Percentiles rank a stretch among this genome's conserved stretches.
Evolutionary conservation across 2,329 filamentous ascomycete species (phyloP).

Genomic region (Diaporthe amygdali): DNA sequence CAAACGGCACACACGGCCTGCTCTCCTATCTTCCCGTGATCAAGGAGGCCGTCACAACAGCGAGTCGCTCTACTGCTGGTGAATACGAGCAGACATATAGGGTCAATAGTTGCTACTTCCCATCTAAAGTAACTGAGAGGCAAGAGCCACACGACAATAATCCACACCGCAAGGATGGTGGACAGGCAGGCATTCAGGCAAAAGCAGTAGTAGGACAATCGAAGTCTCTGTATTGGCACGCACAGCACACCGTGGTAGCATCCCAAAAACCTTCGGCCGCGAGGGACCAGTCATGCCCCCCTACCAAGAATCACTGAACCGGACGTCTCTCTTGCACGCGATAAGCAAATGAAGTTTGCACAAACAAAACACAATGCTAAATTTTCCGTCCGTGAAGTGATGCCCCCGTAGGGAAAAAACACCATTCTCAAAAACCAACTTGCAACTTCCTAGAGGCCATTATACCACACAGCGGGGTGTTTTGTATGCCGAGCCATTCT

Average conservation of each 20-base stretch:
- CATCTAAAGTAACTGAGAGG: too few relatives aligned
- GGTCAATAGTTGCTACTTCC: too few relatives aligned
- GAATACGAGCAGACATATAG: too few relatives aligned
- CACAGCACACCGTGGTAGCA: not conserved
- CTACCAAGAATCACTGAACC: not conserved
- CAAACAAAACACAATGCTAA: not conserved
- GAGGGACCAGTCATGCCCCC: not conserved
- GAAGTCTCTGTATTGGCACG: not conserved
- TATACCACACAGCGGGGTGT: conserved; percentile 1
- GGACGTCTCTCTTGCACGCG: not conserved
- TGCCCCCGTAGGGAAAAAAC: conserved; percentile 4
- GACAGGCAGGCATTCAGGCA: not conserved
- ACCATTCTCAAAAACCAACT: conserved; percentile 1
- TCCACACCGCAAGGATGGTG: not conserved
- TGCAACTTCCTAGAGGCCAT: not conserved
- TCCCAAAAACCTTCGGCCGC: not conserved
- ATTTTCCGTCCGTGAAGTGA: not conserved
- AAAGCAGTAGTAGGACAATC: not conserved
- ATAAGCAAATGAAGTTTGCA: not conserved
- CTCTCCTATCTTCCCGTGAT: too few relatives aligned
- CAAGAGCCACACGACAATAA: too few relatives aligned
- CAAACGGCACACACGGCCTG: too few relatives aligned
- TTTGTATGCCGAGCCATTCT: conserved; percentile 6
- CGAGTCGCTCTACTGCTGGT: too few relatives aligned
- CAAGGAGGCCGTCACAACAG: too few relatives aligned